A percentile compares a stretch with the other conserved stretches of the same genome.
Conservation (phyloP, 2,329 filamentous ascomycete genomes). For the Pyrenochaeta sp. region DNA sequence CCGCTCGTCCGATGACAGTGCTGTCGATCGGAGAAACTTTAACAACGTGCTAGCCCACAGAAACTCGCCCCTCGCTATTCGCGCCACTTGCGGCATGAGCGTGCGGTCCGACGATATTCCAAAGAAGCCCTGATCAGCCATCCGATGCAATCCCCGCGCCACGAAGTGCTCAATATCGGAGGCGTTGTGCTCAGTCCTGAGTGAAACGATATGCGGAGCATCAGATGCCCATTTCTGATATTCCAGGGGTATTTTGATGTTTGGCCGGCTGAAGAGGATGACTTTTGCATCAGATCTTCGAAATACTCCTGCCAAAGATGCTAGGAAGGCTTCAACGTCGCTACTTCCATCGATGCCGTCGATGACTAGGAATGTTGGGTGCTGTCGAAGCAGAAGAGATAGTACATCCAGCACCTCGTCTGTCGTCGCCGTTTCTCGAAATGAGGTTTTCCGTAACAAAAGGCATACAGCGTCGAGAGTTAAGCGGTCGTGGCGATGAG, state of each 20-base stretch:
- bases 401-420: slow-evolving; percentile 38
- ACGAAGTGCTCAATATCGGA: slow-evolving; percentile 30
- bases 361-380: slow-evolving; percentile 41
- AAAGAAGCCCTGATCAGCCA: slow-evolving; percentile 43
- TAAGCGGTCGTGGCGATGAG: slow-evolving; percentile 29
- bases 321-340: slow-evolving; percentile 29
- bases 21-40: slow-evolving; percentile 33
- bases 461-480: slow-evolving; percentile 40
- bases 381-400: slow-evolving; percentile 37
- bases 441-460: slow-evolving; percentile 34
- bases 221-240: slow-evolving; percentile 42
- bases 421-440: slow-evolving; percentile 32
- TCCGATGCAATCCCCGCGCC: slow-evolving; percentile 25
- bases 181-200: slow-evolving; percentile 27
- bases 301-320: slow-evolving; percentile 31
- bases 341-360: slow-evolving; percentile 42
- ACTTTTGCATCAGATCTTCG: slow-evolving; percentile 32
- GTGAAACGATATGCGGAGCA: slow-evolving; percentile 31
- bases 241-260: slow-evolving; percentile 34
- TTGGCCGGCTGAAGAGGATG: slow-evolving; percentile 38
- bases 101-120: slow-evolving; percentile 37
- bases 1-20: slow-evolving; percentile 38
- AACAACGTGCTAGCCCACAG: slow-evolving; percentile 38
- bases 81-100: slow-evolving; percentile 26
- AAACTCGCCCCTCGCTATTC: slow-evolving; percentile 35